Conservation (phyloP, 208 protist species). For the Trypanosoma theileri region DNA sequence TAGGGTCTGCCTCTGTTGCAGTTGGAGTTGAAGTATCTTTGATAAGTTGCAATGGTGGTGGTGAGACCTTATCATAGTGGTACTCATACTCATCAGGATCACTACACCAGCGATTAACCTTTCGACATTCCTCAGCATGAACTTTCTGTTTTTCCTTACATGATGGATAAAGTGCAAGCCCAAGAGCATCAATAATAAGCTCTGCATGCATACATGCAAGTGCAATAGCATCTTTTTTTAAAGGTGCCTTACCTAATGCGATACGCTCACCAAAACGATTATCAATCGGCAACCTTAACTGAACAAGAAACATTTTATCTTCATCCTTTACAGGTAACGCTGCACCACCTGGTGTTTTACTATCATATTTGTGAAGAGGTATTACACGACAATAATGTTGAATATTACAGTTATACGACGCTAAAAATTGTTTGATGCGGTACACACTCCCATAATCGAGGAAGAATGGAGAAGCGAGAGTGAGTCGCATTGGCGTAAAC, state of each 20-base stretch:
- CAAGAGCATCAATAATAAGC: slow-evolving; percentile 85
- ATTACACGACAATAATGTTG: slow-evolving; percentile 37
- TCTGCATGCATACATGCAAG: slow-evolving; percentile 91
- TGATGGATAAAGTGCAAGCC: slow-evolving; percentile 69
- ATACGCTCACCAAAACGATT: slow-evolving; percentile 69
- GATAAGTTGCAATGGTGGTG: slow-evolving; percentile 53
- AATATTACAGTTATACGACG: slow-evolving; percentile 37
- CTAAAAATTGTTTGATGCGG: slow-evolving; percentile 66
- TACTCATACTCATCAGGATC: slow-evolving; percentile 49
- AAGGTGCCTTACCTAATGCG: slow-evolving; percentile 64
- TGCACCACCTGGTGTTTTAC: not conserved
- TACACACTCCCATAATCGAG: slow-evolving; percentile 46
- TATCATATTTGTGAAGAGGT: slow-evolving; percentile 35
- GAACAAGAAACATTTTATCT: slow-evolving; percentile 53
- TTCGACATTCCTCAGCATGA: slow-evolving; percentile 69
- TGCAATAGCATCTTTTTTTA: slow-evolving; percentile 51
- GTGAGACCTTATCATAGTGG: slow-evolving; percentile 44
- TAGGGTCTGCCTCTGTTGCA: slow-evolving; percentile 5
- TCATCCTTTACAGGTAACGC: slow-evolving; percentile 1
- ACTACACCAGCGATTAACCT: slow-evolving; percentile 73
- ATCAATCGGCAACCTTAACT: slow-evolving; percentile 69
- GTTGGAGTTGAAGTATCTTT: not conserved
- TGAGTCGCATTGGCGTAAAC: slow-evolving; percentile 50
- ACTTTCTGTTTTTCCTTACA: slow-evolving; percentile 37
- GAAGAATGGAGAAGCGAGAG: slow-evolving; percentile 69